These are phyloP conservation scores for Talaromyces liani DNA, from an alignment of 495 filamentous ascomycete genomes.

Conservation along the genomic window DNA sequence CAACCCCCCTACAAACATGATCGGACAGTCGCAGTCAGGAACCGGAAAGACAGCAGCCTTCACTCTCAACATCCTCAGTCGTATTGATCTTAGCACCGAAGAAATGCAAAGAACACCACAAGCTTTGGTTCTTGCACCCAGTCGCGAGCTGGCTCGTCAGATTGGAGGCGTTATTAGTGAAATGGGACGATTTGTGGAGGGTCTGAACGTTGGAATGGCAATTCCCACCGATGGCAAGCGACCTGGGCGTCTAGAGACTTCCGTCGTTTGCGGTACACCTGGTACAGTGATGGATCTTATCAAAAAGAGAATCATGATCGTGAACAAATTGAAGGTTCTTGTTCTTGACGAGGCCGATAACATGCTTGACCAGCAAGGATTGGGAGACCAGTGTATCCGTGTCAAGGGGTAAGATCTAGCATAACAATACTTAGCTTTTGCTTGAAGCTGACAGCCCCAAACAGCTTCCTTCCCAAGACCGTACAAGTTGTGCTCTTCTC, in stretches of 20 bases:
- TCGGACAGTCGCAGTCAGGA: conserved; percentile 96
- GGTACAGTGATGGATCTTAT: conserved; percentile 88
- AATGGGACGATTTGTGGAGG: conserved; percentile 75
- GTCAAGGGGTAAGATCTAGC: conserved; percentile 59
- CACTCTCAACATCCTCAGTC: conserved; percentile 79
- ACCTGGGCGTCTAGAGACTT: conserved; percentile 53
- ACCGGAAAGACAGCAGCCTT: conserved; percentile 99
- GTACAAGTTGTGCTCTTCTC: conserved; percentile 91
- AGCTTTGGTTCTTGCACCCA: conserved; percentile 84
- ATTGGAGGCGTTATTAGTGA: conserved; percentile 73
- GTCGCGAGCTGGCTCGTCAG: conserved; percentile 90
- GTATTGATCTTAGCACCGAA: conserved; percentile 63
- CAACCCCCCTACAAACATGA: conserved; percentile 82
- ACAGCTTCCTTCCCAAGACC: conserved; percentile 57
- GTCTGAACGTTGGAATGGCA: conserved; percentile 64
- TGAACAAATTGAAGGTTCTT: conserved; percentile 60
- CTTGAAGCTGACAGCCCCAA: conserved; percentile 11
- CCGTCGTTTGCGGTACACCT: conserved; percentile 87
- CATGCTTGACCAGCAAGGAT: conserved; percentile 88
- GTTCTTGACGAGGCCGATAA: conserved; percentile 94
- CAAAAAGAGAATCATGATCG: conserved; percentile 58
- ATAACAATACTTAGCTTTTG: background rate
- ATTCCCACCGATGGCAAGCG: conserved; percentile 66
- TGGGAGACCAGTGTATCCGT: conserved; percentile 89
- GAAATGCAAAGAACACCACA: conserved; percentile 54